Base-by-base conservation (phyloP, 2,329 filamentous ascomycete genomes). In the Stagonosporopsis chrysanthemi region DNA sequence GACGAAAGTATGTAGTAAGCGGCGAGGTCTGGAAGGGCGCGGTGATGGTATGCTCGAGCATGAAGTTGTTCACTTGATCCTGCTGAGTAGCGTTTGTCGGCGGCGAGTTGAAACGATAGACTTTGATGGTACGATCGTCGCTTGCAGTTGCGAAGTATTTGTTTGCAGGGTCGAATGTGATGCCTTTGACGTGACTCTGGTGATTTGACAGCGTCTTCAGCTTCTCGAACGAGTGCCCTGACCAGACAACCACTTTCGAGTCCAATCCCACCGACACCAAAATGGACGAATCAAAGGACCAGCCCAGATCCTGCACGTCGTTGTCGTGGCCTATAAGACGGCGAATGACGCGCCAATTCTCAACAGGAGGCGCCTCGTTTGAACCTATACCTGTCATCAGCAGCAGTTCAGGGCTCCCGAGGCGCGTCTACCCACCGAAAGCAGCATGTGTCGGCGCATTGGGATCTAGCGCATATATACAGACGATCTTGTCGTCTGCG, bases 111-210 rank as follows among this genome's bases (percentile, higher is more conserved):
- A 97, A 99, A 57, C 93, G 88, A 78, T 96, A 98, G 68, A 99
- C 91, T 75, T 96, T 96, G 78, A 99, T 96, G 2, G 92, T 94
- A 58, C 95, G 88, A 77, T 99, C 95, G 75, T 99, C 95, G 78
- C 92, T 97, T 2, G 96, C 93, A 0, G 96, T 99, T 15, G 96
- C 95, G 77, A 99, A 99, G 81, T 97, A 99, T 75, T 98, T 99
- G 81, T 98, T 98, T 39, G 95, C 95, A 0, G 95, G 95, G 73
- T 99, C 95, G 73, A 99, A 99, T 0, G 94, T 97, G 69, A 99
- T 96, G 61, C 96, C 95, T 77, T 99, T 99, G 80, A 99, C 95
- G 75, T 98, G 96, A 75, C 92, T 97, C 75, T 96, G 92, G 77
- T 99, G 95, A 56, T 93, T 89, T 2, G 92, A 88, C 5, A 99